Evolutionary conservation across 805 yeast genomes (phyloP), one percentile per base, ranked within the genome.

Genomic region (Myxozyma melibiosi): DNA sequence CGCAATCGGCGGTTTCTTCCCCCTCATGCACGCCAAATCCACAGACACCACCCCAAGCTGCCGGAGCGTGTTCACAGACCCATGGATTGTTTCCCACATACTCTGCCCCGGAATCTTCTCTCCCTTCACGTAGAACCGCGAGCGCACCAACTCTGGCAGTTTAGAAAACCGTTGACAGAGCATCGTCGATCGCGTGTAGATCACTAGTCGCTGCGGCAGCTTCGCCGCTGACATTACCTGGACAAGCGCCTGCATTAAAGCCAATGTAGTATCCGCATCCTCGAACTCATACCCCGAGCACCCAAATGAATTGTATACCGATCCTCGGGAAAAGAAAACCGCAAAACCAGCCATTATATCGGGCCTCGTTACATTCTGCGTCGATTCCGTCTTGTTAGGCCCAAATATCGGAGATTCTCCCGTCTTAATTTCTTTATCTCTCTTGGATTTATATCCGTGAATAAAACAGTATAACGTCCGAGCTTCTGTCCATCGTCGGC

Each of bases 331-430:
- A 39, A 48, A 53, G 24, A 33, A 58, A 3, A 58, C 49, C 8
- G 53, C 62, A 18, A 44, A 58, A 3, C 62, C 62, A 24, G n/a
- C 53, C 50, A 34, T 31, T 33, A 24, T 33, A 13, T n/a, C 13
- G 30, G 14, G 14, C 22, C 16, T 33, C 9, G 31, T 8, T 11
- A 11, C 33, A 34, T 9, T 22, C 37, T 7, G 41, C n/a, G 16
- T 16, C 41, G 37, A 9, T n/a, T n/a, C 20, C 13, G 16, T 24
- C 14, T 7, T 4, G 22, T 25, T 25, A 4, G 51, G 42, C 7
- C 57, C 57, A 11, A 18, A 40, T 2, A 47, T 41, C 11, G 47
- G 41, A 2, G 47, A 46, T 22, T 46, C 44, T 11, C 30, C 27
- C 4, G 33, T 27, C 20, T 20, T 14, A 11, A 53, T 11, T 9